Evolutionary conservation across 495 filamentous ascomycete species (phyloP).

Genomic region (Aspergillus cavernicola): DNA sequence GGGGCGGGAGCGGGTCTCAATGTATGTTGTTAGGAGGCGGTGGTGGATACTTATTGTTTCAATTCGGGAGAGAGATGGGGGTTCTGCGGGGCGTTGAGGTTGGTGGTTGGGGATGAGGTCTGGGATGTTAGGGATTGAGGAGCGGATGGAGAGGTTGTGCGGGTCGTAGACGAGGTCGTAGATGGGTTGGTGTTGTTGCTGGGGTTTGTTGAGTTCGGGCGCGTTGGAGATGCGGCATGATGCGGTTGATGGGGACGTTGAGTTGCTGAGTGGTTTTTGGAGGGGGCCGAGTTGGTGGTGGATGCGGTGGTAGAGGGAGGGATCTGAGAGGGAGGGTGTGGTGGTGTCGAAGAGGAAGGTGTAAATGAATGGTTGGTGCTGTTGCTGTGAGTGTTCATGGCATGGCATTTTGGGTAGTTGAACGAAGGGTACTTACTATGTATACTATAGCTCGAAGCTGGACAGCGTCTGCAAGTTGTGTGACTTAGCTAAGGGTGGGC

Average conservation of each 20-base stretch:
- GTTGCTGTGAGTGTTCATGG: not conserved
- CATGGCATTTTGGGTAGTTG: not conserved
- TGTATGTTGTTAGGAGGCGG: conserved; percentile 74
- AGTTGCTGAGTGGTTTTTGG: conserved; percentile 62
- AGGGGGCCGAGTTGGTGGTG: conserved; percentile 80
- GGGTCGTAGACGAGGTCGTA: conserved; percentile 89
- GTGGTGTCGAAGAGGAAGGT: conserved; percentile 77
- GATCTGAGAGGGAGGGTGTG: conserved; percentile 61
- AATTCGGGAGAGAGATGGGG: conserved; percentile 72
- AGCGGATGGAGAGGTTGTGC: conserved; percentile 67
- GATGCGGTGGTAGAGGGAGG: conserved; percentile 73
- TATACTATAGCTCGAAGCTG: conserved; percentile 72
- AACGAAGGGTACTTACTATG: conserved; percentile 38
- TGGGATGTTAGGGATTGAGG: conserved; percentile 89
- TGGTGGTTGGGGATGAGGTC: conserved; percentile 37
- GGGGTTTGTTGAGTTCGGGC: conserved; percentile 25
- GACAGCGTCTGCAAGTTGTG: conserved; percentile 19
- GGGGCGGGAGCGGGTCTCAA: conserved; percentile 52
- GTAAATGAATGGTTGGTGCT: conserved; percentile 84
- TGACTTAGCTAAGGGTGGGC: not conserved
- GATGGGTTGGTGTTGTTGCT: conserved; percentile 45
- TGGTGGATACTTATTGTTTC: conserved; percentile 91
- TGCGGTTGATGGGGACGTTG: conserved; percentile 56
- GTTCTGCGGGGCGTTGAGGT: conserved; percentile 5
- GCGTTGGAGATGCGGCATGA: conserved; percentile 42